Conservation (phyloP, 2,329 filamentous ascomycete genomes). For the Leptographium galeiforme region DNA sequence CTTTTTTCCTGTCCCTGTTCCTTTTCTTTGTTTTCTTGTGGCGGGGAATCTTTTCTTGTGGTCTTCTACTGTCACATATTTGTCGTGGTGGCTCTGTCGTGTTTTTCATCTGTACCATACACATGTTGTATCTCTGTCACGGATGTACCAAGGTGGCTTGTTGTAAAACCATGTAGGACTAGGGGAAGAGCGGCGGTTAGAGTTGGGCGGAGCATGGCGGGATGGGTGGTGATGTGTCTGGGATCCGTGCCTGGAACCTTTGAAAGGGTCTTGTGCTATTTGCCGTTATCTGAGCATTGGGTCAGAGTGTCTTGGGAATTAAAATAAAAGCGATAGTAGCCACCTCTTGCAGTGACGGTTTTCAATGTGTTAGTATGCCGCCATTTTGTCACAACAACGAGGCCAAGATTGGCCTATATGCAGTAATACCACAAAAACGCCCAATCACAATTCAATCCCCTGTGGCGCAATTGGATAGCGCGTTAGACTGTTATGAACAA, state of each 20-base stretch:
- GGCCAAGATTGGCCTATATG: background rate
- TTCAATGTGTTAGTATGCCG: background rate
- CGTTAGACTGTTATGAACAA: slow-evolving; percentile 5
- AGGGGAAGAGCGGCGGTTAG: background rate
- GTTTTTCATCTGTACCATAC: background rate
- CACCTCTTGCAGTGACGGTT: no score
- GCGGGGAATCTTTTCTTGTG: background rate
- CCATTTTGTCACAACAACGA: no score
- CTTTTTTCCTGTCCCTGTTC: background rate
- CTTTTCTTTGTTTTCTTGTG: background rate
- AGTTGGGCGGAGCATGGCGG: no score
- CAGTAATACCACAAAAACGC: no score
- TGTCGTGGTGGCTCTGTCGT: background rate
- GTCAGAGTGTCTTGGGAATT: no score
- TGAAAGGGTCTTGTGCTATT: no score
- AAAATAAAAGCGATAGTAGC: no score
- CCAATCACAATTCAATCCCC: slow-evolving; percentile 1
- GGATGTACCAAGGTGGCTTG: no score
- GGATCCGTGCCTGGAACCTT: no score
- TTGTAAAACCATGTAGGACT: background rate
- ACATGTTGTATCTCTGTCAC: background rate
- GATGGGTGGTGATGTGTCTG: no score
- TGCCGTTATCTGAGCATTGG: no score
- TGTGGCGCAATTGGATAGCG: slow-evolving; percentile 7
- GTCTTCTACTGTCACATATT: background rate